Base-by-base conservation (phyloP, 108 stramenopile genomes). In the Epipyxis sp. region DNA sequence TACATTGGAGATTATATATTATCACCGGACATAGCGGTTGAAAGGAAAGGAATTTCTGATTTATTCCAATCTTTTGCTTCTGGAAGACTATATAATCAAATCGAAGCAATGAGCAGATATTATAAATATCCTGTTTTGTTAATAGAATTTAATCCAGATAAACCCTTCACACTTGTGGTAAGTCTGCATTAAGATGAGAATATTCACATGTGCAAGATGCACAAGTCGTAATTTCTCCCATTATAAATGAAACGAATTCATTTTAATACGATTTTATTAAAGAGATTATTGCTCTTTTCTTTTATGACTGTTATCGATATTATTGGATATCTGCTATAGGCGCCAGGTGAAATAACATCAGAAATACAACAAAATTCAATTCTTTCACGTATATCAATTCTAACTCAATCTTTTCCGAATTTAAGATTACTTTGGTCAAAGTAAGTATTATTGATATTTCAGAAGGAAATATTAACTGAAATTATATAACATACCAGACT, bases 1-100 rank as follows among this genome's bases (percentile, higher is more conserved):
- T 87, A 87, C 25, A 93, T 99, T 1, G 96, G 98, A 1, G 98
- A 99, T 83, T 99, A 92, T 69, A 92, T 99, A 1, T 82, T 99
- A 62, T 90, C 95, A 76, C 96, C 94, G 74, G 94, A 97, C 25
- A 90, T 97, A 59, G 95, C 94, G 61, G 88, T 99, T 0, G 98
- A 99, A 80, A 81, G 98, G 45, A 99, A 99, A 86, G 90, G 91
- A 69, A 88, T 99, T 59, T 87, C 91, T 72, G 98, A 99, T 82
- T 82, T 98, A 59, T 95, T 92, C 85, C 93, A 92, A 6, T 92
- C 91, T 41, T 94, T 99, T 82, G 88, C 88, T 0, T 91, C 89
- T 50, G 96, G 98, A n/a, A 78, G 98, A 54, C 85, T 99, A 35
- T 95, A 87, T 82, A 91, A 85, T 37, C 98, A 99, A 88, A 93